Evolutionary conservation across 1,284 basidiomycete species (phyloP).

Genomic region (Moesziomyces aphidis): DNA sequence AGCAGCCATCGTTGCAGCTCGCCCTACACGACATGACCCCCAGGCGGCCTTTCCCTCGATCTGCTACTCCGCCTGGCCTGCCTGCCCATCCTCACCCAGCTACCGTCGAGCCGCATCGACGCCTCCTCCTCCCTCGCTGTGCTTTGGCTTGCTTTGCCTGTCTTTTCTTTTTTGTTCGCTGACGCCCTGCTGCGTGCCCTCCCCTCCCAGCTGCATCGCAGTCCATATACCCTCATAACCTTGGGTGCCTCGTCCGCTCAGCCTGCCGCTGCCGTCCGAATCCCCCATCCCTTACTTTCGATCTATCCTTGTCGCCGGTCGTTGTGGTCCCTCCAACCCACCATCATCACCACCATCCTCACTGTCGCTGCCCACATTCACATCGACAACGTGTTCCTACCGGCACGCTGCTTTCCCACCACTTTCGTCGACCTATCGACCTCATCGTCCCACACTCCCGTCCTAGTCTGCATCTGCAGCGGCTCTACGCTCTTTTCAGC

Average conservation of each 20-base stretch:
- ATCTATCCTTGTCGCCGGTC: constrained; percentile 2
- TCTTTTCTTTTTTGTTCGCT: constrained; percentile 1
- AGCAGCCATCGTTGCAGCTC: background rate
- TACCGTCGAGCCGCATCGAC: background rate
- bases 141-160: background rate
- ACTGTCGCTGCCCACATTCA: background rate
- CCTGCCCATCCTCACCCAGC: background rate
- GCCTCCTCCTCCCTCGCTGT: background rate
- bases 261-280: constrained; percentile 10
- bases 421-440: constrained; percentile 1
- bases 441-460: background rate
- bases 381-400: background rate
- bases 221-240: constrained; percentile 24
- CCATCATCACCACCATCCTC: constrained; percentile 5
- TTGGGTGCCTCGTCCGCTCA: constrained; percentile 3
- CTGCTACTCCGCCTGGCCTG: no score
- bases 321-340: constrained; percentile 6
- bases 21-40: background rate
- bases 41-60: no score
- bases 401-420: background rate
- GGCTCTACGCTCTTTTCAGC: constrained; percentile 7
- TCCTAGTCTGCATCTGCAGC: background rate
- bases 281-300: constrained; percentile 6
- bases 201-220: background rate
- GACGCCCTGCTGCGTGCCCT: constrained; percentile 16